Base-by-base conservation (phyloP, 306 rosid genomes). In the Inga oerstediana region DNA sequence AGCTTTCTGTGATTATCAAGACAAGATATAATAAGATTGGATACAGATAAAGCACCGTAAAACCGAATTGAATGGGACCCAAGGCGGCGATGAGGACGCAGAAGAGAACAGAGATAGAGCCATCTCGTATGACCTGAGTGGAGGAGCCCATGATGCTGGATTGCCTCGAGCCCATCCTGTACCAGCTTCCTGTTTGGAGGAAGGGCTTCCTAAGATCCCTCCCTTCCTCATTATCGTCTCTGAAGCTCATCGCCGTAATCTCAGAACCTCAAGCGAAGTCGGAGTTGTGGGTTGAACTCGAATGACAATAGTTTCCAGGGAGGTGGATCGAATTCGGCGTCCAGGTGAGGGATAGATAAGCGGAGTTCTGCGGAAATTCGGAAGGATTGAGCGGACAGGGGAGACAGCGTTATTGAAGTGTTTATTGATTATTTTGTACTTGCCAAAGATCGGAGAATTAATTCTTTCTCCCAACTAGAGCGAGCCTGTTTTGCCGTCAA, bases 21-120 rank as follows among this genome's bases (percentile, higher is more conserved):
- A 76, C 56, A 34, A 75, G 7, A 37, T 37, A 37, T 2, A 41
- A 77, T 7, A 39, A 43, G 15, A 77, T 52, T 59, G 72, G 41
- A 8, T 8, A 30, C 19, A 13, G 10, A 30, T 34, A 46, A 72
- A 69, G 65, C 48, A 88, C 90, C 79, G 98, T 94, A 91, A 91
- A 92, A 52, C 98, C 98, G 84, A 94, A 94, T 83, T 94, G 98
- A 84, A 94, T 88, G 11, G 98, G 97, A 15, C 97, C 98, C 74
- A 94, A 83, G 5, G 98, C 97, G 56, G 88, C 98, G 85, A 94
- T 82, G 82, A 94, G 93, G 15, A 94, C 98, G 76, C 98, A 94
- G 76, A 91, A 84, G 51, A 94, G 82, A n/a, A 94, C 95, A n/a
- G 97, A 94, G 59, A 94, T 64, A 9, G 94, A 86, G 52, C 91